phyloP scores from a whole-genome alignment of 306 rosid species.

The Glycine soja region DNA sequence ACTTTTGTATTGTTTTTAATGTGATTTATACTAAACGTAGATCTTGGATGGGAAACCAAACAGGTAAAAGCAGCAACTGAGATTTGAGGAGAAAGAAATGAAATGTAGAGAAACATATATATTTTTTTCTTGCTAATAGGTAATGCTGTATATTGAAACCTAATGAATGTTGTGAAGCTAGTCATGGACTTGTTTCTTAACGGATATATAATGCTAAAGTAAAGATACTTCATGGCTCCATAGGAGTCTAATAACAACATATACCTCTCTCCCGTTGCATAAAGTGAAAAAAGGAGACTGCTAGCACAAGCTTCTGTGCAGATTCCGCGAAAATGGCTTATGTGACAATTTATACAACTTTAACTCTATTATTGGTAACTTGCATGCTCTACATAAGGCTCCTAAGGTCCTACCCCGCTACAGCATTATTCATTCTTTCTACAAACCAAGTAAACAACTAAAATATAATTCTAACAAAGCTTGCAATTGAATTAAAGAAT shows the following conservation, averaged over 20 bases:
- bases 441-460: no score
- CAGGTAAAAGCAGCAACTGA: not conserved
- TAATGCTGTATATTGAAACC: not conserved
- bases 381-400: no score
- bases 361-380: not conserved
- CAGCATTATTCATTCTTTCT: not conserved
- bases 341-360: not conserved
- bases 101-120: not conserved
- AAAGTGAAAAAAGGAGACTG: not conserved
- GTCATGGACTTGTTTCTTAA: constrained; percentile 15
- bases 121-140: not conserved
- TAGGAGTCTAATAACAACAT: not conserved
- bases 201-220: constrained; percentile 45
- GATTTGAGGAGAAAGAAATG: not conserved
- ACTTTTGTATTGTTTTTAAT: no score
- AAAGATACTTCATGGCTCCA: constrained; percentile 29
- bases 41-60: no score
- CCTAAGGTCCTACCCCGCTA: no score
- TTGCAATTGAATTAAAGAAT: not conserved
- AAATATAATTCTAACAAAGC: not conserved
- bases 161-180: not conserved
- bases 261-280: not conserved
- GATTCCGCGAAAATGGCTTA: no score
- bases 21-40: no score
- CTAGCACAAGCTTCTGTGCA: constrained; percentile 20